A percentile compares a stretch with the other conserved stretches of the same genome.
Conservation (phyloP, 495 filamentous ascomycete genomes). For the Penicillium pulvis region DNA sequence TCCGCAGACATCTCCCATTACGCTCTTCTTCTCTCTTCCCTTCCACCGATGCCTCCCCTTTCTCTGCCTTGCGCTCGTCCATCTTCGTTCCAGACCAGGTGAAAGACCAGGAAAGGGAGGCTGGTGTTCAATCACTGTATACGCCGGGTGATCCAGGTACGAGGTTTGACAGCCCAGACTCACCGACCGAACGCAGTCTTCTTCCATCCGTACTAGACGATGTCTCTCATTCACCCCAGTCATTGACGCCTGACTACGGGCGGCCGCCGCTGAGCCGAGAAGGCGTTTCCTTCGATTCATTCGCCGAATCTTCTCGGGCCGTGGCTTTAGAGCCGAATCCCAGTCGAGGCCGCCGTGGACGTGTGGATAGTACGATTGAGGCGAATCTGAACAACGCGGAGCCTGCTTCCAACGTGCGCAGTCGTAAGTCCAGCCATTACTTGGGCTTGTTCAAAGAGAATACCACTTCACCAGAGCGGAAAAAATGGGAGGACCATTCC, state of each 20-base stretch:
- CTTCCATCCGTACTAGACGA: conserved; percentile 37
- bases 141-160: conserved; percentile 29
- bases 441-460: conserved; percentile 93
- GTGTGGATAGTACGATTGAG: conserved; percentile 81
- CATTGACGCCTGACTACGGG: conserved; percentile 26
- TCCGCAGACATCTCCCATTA: conserved; percentile 41
- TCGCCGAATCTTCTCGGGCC: conserved; percentile 19
- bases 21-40: conserved; percentile 35
- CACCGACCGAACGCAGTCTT: conserved; percentile 30
- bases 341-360: conserved; percentile 46
- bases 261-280: conserved; percentile 22
- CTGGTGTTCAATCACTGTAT: conserved; percentile 17
- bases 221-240: conserved; percentile 24
- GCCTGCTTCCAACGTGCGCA: conserved; percentile 71
- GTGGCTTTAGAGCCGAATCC: conserved; percentile 39
- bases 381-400: conserved; percentile 77
- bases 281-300: conserved; percentile 19
- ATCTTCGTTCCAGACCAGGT: conserved; percentile 30
- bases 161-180: conserved; percentile 20
- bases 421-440: conserved; percentile 92
- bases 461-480: conserved; percentile 56
- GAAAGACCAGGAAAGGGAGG: conserved; percentile 25
- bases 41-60: conserved; percentile 27
- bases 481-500: conserved; percentile 41
- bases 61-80: conserved; percentile 34